phyloP scores from a whole-genome alignment of 352 stramenopile species.

The Phytopythium aichiense region DNA sequence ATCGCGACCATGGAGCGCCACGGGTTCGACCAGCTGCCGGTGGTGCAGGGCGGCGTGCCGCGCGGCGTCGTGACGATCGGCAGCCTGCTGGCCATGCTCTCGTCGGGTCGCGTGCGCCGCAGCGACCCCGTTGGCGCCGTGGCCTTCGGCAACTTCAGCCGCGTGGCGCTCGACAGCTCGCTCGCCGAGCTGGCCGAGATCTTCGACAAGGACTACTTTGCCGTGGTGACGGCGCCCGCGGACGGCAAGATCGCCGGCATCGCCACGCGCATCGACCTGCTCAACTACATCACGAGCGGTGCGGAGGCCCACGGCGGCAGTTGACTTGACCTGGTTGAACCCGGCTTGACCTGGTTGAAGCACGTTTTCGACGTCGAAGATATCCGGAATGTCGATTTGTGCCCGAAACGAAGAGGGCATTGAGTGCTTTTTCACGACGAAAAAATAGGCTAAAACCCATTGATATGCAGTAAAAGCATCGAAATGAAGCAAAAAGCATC shows the following conservation, averaged over 20 bases:
- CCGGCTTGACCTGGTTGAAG: not conserved
- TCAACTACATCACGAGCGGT: constrained; percentile 71
- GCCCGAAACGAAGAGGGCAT: too few species aligned
- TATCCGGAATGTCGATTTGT: too few species aligned
- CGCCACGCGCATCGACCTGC: constrained; percentile 94
- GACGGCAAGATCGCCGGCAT: constrained; percentile 87
- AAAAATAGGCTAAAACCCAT: too few species aligned
- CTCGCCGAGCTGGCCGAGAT: constrained; percentile 89
- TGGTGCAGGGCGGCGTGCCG: constrained; percentile 68
- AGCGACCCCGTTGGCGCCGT: constrained; percentile 81
- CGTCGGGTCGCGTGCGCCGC: constrained; percentile 78
- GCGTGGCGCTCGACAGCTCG: constrained; percentile 83
- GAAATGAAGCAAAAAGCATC: too few species aligned
- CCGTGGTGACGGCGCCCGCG: constrained; percentile 71
- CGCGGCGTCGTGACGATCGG: constrained; percentile 95
- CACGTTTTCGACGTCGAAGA: not conserved
- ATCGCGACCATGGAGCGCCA: constrained; percentile 92
- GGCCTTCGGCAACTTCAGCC: constrained; percentile 94
- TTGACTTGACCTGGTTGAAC: too few species aligned
- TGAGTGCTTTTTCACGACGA: too few species aligned
- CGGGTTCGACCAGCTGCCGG: constrained; percentile 78
- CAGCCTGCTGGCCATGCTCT: constrained; percentile 91
- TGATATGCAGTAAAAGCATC: too few species aligned
- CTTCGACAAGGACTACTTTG: constrained; percentile 96
- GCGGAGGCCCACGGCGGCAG: too few species aligned